Evolutionary conservation across 805 yeast genomes (phyloP).

Genomic region (Candida sonorensis): DNA sequence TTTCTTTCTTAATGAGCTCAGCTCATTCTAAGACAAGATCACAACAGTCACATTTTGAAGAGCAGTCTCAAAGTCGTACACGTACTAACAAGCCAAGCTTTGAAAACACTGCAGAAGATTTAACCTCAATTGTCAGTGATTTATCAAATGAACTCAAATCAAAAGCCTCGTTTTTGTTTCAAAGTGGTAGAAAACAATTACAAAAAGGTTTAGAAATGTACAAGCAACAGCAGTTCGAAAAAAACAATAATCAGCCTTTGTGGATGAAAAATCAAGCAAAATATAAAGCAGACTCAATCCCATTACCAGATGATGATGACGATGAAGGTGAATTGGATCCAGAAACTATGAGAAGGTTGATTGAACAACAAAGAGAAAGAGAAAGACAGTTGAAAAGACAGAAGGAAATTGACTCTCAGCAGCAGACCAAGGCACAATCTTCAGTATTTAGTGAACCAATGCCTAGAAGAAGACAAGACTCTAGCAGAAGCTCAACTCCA

Average conservation of each 20-base stretch:
- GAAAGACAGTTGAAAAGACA: conserved; percentile 23
- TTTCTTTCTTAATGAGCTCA: conserved; percentile 54
- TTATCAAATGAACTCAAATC: conserved; percentile 49
- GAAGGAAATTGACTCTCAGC: conserved; percentile 7
- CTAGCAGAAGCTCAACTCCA: neutral
- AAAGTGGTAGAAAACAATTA: conserved; percentile 53
- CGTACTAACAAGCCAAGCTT: too few relatives aligned
- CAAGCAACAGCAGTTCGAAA: conserved; percentile 29
- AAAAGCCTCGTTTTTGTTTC: conserved; percentile 53
- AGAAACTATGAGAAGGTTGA: conserved; percentile 33
- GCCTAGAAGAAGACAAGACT: conserved; percentile 2
- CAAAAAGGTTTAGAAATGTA: conserved; percentile 58
- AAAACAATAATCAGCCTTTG: conserved; percentile 42
- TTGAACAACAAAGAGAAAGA: conserved; percentile 33
- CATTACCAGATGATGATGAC: conserved; percentile 32
- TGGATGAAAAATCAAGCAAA: conserved; percentile 65
- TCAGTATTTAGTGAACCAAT: conserved; percentile 10
- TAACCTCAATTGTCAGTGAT: conserved; percentile 39
- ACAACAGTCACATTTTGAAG: neutral
- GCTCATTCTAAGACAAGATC: conserved; percentile 36
- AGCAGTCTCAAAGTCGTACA: too few relatives aligned
- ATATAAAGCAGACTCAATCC: conserved; percentile 35
- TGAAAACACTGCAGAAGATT: too few relatives aligned
- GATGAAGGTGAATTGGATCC: conserved; percentile 39
- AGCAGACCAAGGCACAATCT: neutral